Conservation (phyloP, 2,329 filamentous ascomycete genomes). For the Venturia asperata region DNA sequence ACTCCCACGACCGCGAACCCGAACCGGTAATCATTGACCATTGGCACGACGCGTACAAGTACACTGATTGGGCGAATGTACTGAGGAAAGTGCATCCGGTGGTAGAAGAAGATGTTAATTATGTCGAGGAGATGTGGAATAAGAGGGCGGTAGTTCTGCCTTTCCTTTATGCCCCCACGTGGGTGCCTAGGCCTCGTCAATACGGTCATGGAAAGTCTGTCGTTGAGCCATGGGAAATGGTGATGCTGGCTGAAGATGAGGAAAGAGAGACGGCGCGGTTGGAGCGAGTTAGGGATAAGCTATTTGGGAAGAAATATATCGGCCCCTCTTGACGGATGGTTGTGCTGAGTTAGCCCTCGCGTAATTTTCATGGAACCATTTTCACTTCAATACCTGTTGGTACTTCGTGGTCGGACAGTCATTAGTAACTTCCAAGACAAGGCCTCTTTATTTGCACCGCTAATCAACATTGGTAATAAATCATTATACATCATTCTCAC, state of each 20-base stretch:
- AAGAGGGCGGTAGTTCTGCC: background rate
- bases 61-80: slow-evolving; percentile 6
- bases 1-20: background rate
- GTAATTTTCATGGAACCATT: background rate
- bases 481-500: background rate
- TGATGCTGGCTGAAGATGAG: too few relatives aligned
- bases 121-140: background rate
- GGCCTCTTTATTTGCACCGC: background rate
- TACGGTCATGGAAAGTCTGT: too few relatives aligned
- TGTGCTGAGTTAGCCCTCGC: too few relatives aligned
- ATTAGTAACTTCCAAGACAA: background rate
- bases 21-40: background rate
- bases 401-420: background rate
- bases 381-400: background rate
- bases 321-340: too few relatives aligned
- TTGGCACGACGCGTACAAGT: slow-evolving; percentile 2
- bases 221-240: too few relatives aligned
- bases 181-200: background rate
- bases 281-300: background rate
- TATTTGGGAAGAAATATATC: background rate
- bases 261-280: background rate
- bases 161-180: background rate
- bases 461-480: background rate
- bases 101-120: background rate
- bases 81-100: slow-evolving; percentile 1